Conservation (phyloP, 2,329 filamentous ascomycete species). For the Diplodia sapinea region DNA sequence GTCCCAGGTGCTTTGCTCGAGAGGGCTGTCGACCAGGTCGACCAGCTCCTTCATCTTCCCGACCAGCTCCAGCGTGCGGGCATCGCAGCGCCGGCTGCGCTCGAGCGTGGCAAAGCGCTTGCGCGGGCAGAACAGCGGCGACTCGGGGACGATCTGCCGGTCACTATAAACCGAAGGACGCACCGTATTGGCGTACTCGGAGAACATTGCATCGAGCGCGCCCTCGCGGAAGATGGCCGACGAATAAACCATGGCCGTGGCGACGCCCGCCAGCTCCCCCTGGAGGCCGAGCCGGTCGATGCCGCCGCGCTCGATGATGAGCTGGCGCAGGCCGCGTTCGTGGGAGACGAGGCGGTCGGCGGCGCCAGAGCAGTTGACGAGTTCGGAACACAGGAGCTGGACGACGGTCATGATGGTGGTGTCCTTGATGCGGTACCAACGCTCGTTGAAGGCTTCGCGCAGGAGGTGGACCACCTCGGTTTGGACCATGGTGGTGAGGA, state of each 20-base stretch:
- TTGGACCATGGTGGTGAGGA: conserved; percentile 40
- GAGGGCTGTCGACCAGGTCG: conserved; percentile 38
- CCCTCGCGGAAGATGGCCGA: conserved; percentile 44
- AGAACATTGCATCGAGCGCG: conserved; percentile 39
- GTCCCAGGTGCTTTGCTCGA: background rate
- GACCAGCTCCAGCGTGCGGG: conserved; percentile 38
- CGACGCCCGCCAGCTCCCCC: conserved; percentile 42
- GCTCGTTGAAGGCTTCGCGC: conserved; percentile 38
- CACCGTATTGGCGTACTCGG: conserved; percentile 34
- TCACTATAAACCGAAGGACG: background rate
- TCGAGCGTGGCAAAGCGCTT: conserved; percentile 39
- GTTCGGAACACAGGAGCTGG: conserved; percentile 45
- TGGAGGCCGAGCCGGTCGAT: conserved; percentile 41
- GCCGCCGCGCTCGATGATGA: conserved; percentile 46
- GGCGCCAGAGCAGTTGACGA: conserved; percentile 39
- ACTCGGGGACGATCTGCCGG: conserved; percentile 40
- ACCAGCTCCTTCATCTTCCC: conserved; percentile 42
- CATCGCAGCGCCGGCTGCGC: conserved; percentile 35
- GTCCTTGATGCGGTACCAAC: conserved; percentile 39
- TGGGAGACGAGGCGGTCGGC: conserved; percentile 37
- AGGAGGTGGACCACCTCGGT: conserved; percentile 46
- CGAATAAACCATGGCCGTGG: conserved; percentile 37
- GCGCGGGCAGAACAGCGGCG: conserved; percentile 45
- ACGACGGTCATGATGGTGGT: conserved; percentile 45
- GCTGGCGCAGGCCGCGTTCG: conserved; percentile 40